Evolutionary conservation across 768 basidiomycete species (phyloP), one percentile per base, ranked within the genome.

Genomic region (Cystofilobasidium bisporidii): DNA sequence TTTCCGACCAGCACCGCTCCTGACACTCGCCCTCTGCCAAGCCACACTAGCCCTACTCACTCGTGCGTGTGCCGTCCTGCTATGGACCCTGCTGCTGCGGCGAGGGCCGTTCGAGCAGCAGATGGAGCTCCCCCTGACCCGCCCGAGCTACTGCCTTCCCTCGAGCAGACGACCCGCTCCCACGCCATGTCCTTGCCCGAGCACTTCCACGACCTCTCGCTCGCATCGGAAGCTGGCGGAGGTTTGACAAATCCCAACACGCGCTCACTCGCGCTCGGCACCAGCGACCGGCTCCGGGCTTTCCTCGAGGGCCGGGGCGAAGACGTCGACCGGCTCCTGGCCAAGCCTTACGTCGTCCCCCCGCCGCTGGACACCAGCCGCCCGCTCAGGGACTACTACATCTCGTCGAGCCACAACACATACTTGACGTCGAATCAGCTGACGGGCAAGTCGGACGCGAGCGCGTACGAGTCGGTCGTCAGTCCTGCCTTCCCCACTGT

Each of bases 331-430:
- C 22, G 24, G 4, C 53, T 64, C 36, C 63, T 55, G 20, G n/a
- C n/a, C 2, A 22, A 32, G 3, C 36, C 24, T n/a, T 64, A 55
- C 53, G 33, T 64, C 40, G 8, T 11, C 22, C 63, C 63, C n/a
- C 50, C 53, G 28, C 15, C 17, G n/a, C 50, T 64, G 26, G 63
- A 64, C 53, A 24, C 20, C 8, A 26, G 53, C 18, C 63, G 48
- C 47, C 50, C 33, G 18, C 53, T 64, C 1, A 24, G 26, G 18
- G 63, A 64, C 53, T 85, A 86, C 72, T 84, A 82, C 68, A 79
- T 85, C 63, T 85, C 84, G 71, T 83, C 84, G 0, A 85, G 84
- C 0, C 85, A 86, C 71, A 86, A 86, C 72, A 86, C 85, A 1
- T 86, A 86, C 71, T 80, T 86, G 0, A 76, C 85, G 3, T 79